These are phyloP conservation scores for Melaleuca alternifolia DNA, from an alignment of 345 rosid species.

Conservation along the genomic window DNA sequence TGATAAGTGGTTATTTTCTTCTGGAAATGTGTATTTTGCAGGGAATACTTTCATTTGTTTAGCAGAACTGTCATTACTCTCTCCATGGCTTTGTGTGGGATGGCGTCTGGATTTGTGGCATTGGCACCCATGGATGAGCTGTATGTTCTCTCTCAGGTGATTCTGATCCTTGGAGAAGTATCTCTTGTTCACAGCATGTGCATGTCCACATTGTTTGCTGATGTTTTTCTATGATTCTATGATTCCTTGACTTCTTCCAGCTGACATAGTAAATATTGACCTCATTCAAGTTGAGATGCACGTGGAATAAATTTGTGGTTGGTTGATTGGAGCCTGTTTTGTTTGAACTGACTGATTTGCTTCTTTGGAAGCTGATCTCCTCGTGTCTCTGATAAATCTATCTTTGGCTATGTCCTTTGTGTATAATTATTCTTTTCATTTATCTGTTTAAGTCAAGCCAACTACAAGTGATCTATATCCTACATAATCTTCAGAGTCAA, in stretches of 20 bases:
- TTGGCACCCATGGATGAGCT: slow-evolving; percentile 49
- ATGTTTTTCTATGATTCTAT: background rate
- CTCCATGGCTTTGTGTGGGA: slow-evolving; percentile 41
- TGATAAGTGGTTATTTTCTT: background rate
- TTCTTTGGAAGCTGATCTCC: background rate
- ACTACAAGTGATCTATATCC: background rate
- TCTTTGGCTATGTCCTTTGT: background rate
- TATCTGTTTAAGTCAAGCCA: background rate
- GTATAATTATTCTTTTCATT: background rate
- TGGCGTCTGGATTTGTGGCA: slow-evolving; percentile 42
- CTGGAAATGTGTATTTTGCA: slow-evolving; percentile 25
- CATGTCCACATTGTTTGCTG: background rate
- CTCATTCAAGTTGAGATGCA: background rate
- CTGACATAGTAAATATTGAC: background rate
- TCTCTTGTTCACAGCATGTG: background rate
- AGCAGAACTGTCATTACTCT: slow-evolving; percentile 29
- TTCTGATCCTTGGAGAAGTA: background rate
- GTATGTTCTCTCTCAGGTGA: slow-evolving; percentile 58
- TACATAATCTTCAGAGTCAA: background rate
- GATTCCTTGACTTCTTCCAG: background rate
- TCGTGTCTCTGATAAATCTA: background rate
- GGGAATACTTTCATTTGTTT: slow-evolving; percentile 60
- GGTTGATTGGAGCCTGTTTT: background rate
- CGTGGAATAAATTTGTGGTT: background rate
- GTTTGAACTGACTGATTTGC: background rate